These are phyloP conservation scores for Geotrichum fermentans DNA, from an alignment of 1,139 yeast species.

Conservation along the genomic window DNA sequence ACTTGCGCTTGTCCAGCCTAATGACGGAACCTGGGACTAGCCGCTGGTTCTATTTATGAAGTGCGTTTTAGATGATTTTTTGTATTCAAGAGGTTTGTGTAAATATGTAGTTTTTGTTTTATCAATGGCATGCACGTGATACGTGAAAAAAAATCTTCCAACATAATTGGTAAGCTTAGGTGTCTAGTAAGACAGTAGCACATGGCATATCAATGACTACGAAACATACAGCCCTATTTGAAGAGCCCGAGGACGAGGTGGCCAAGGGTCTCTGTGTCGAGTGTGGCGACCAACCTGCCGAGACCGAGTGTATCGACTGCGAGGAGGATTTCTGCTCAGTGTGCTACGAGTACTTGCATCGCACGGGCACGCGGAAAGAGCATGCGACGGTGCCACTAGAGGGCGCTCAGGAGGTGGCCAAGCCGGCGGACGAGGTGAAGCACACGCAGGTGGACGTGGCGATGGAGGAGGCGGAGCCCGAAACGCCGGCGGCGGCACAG, in stretches of 20 bases:
- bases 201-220: too few relatives aligned
- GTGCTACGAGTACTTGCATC: slow-evolving; percentile 60
- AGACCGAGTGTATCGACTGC: slow-evolving; percentile 53
- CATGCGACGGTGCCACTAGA: slow-evolving; percentile 4
- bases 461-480: slow-evolving; percentile 1
- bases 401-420: not conserved
- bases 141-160: too few relatives aligned
- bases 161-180: too few relatives aligned
- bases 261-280: slow-evolving; percentile 48
- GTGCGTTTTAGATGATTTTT: too few relatives aligned
- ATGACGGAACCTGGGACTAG: too few relatives aligned
- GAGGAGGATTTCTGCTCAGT: slow-evolving; percentile 62
- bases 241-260: not conserved
- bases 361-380: slow-evolving; percentile 46
- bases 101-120: too few relatives aligned
- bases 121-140: too few relatives aligned
- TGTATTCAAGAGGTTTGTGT: too few relatives aligned
- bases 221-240: not conserved
- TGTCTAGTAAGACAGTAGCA: too few relatives aligned
- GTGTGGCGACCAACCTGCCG: slow-evolving; percentile 65
- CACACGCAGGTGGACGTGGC: not conserved
- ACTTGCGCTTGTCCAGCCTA: not conserved
- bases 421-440: not conserved
- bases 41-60: too few relatives aligned
- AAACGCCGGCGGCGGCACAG: not conserved